Conservation (phyloP, 2,329 filamentous ascomycete genomes). For the Trichoderma gracile region DNA sequence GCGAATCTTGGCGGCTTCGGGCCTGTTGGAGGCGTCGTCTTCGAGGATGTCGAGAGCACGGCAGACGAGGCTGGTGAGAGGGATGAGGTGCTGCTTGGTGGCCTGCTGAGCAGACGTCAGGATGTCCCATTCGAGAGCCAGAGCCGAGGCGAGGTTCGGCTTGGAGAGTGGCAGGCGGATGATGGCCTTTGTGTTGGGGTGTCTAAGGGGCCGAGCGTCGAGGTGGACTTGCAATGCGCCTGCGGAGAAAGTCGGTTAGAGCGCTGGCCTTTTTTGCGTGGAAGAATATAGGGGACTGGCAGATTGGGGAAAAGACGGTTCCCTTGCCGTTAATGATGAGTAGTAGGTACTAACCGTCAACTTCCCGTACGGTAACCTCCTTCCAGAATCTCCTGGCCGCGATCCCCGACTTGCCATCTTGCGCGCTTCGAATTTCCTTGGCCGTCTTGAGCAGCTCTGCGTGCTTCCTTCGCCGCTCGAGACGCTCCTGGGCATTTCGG, state of each 20-base stretch:
- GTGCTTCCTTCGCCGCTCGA: conserved; percentile 55
- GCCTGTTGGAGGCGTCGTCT: conserved; percentile 54
- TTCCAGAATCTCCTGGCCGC: conserved; percentile 84
- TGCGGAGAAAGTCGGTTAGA: conserved; percentile 28
- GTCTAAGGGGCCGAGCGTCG: conserved; percentile 77
- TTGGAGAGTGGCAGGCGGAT: conserved; percentile 74
- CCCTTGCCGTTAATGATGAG: background rate
- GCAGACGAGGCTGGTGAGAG: conserved; percentile 80
- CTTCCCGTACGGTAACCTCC: conserved; percentile 70
- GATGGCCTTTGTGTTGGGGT: conserved; percentile 68
- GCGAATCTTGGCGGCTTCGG: conserved; percentile 55
- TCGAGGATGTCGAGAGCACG: conserved; percentile 78
- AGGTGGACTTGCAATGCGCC: conserved; percentile 65
- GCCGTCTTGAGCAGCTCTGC: conserved; percentile 57
- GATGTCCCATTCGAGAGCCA: conserved; percentile 92
- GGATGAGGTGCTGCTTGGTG: conserved; percentile 82
- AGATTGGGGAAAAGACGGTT: too few relatives aligned
- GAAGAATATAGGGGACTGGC: background rate
- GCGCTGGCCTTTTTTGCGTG: background rate
- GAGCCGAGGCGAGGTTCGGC: conserved; percentile 76
- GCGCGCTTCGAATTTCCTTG: conserved; percentile 47
- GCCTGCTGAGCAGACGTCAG: conserved; percentile 81
- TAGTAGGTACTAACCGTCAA: conserved; percentile 58
- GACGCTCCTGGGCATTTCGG: conserved; percentile 45
- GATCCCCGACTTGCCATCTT: conserved; percentile 44